A percentile compares a stretch with the other conserved stretches of the same genome.
phyloP scores from a whole-genome alignment of 2,329 filamentous ascomycete species.

The Paracorniculantispora psalliotae region DNA sequence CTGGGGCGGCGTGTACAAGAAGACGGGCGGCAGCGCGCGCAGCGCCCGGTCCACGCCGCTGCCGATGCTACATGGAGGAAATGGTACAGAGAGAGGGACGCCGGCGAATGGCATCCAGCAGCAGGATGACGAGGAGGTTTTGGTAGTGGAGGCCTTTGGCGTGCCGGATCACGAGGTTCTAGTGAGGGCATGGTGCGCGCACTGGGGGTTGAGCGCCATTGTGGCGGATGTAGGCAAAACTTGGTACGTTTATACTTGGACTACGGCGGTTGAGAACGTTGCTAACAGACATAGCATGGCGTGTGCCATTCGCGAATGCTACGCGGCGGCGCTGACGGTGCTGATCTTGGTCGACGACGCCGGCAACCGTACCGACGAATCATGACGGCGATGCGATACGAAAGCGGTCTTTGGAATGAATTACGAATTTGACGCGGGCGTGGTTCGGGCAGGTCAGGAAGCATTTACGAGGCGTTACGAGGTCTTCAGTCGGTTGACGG shows the following conservation, averaged over 20 bases:
- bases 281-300: constrained; percentile 49
- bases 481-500: neutral
- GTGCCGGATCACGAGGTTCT: constrained; percentile 72
- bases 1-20: constrained; percentile 51
- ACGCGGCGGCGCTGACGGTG: constrained; percentile 67
- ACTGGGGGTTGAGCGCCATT: constrained; percentile 67
- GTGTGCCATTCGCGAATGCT: constrained; percentile 70
- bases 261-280: neutral
- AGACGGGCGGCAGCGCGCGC: constrained; percentile 16
- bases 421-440: neutral
- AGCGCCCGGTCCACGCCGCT: constrained; percentile 33
- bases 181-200: constrained; percentile 70
- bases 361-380: neutral
- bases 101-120: constrained; percentile 27
- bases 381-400: neutral
- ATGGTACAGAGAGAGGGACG: constrained; percentile 9
- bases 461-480: too few relatives aligned
- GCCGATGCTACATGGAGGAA: constrained; percentile 23
- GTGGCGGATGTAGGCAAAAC: constrained; percentile 65
- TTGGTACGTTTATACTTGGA: constrained; percentile 42
- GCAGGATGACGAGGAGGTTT: constrained; percentile 58
- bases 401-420: too few relatives aligned
- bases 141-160: constrained; percentile 69
- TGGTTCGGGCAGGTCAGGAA: too few relatives aligned
- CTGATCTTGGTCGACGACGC: constrained; percentile 60